These are phyloP conservation scores for Lentinula lateritia DNA, from an alignment of 768 basidiomycete species.

Conservation along the genomic window DNA sequence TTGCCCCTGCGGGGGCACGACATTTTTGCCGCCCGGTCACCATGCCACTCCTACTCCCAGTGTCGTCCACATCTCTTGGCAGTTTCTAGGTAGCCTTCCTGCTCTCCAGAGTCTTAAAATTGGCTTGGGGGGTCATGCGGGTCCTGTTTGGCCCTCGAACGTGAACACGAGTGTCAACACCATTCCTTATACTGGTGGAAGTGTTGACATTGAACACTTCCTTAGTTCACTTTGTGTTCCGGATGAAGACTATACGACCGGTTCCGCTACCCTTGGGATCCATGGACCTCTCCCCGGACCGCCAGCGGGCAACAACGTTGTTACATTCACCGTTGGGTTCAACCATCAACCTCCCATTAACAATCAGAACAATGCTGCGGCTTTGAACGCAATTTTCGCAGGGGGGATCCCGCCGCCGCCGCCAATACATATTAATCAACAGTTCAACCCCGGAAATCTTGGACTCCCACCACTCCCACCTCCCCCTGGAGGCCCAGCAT, in stretches of 20 bases:
- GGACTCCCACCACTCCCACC: background rate
- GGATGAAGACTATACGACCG: background rate
- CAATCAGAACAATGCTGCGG: background rate
- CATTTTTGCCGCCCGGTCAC: background rate
- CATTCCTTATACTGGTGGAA: constrained; percentile 49
- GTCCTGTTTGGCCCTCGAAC: constrained; percentile 20
- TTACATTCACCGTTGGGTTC: background rate
- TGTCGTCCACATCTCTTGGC: constrained; percentile 61
- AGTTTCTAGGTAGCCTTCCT: constrained; percentile 54
- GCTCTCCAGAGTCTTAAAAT: constrained; percentile 56
- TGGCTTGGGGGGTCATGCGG: constrained; percentile 31
- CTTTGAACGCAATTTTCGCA: too few relatives aligned
- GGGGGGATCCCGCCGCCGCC: background rate
- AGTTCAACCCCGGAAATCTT: background rate
- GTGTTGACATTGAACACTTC: constrained; percentile 38
- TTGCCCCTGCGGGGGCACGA: background rate
- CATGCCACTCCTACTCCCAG: constrained; percentile 3
- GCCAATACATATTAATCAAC: background rate
- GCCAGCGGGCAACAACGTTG: background rate
- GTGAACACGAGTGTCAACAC: constrained; percentile 57
- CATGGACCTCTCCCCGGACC: background rate
- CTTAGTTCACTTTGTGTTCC: background rate
- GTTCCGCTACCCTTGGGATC: background rate
- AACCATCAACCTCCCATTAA: background rate
- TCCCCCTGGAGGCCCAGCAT: too few relatives aligned